Conservation (phyloP, 495 filamentous ascomycete genomes). For the Lichina pygmaea region DNA sequence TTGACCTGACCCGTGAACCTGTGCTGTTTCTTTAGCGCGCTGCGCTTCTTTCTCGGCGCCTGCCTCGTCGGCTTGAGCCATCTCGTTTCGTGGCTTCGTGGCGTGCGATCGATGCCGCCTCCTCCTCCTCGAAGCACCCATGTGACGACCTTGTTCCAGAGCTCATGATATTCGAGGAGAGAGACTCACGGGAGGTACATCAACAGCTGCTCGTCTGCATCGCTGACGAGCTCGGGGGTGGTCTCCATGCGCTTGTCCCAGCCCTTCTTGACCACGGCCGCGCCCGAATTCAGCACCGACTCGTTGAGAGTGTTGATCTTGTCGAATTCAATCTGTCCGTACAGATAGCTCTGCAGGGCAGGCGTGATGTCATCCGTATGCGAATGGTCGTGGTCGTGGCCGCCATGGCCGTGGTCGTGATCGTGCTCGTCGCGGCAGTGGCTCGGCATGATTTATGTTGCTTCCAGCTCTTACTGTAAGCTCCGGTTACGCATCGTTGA, state of each 20-base stretch:
- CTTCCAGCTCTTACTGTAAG: neutral
- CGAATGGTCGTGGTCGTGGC: constrained; percentile 13
- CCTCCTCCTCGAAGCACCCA: too few species aligned
- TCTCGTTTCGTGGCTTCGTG: too few species aligned
- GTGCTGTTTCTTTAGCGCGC: constrained; percentile 4
- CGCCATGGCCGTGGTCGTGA: constrained; percentile 14
- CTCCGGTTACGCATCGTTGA: too few species aligned
- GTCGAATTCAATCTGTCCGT: constrained; percentile 76
- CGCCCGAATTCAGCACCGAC: constrained; percentile 32
- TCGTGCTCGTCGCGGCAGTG: constrained; percentile 18
- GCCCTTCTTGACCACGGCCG: constrained; percentile 60
- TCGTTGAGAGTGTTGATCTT: constrained; percentile 73
- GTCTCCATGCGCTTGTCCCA: constrained; percentile 53
- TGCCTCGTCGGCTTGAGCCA: neutral
- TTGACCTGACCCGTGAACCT: constrained; percentile 89
- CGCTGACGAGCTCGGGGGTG: constrained; percentile 51
- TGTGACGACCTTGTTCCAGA: too few species aligned
- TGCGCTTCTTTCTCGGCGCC: neutral
- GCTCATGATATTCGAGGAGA: neutral
- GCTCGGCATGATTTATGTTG: constrained; percentile 5
- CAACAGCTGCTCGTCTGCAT: constrained; percentile 78
- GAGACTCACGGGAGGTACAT: constrained; percentile 64
- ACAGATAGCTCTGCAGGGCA: constrained; percentile 64
- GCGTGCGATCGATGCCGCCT: neutral
- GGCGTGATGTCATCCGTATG: constrained; percentile 84